Base-by-base conservation (phyloP, 805 yeast species). In the Saccharomycopsis amapae region DNA sequence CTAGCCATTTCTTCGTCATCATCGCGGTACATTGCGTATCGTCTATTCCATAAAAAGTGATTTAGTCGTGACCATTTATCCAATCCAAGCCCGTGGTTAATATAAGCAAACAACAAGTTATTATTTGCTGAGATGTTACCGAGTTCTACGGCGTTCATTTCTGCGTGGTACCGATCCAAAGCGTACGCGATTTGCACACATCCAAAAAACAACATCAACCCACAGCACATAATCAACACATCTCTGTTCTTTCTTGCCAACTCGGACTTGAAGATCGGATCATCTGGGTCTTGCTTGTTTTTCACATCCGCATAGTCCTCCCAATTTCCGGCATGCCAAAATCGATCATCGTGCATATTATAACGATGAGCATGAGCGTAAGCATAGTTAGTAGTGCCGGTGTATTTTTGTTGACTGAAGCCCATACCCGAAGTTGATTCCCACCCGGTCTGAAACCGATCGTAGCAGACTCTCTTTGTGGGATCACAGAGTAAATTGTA, bases 321-420 rank as follows among this genome's bases (percentile, higher is more conserved):
- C 77, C 77, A 72, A 1, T 71, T 71, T 2, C 71, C 75, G 7
- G 76, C 76, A 30, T 60, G 65, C 73, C 75, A 70, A 56, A 70
- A 71, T 34, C 60, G 61, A 44, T 71, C 55, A 38, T 51, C 53
- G 6, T 33, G 32, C 4, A 24, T 25, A 22, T 48, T 30, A 24
- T 48, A 48, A 12, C 42, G 17, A 10, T 25, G 20, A 3, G 32
- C 5, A 28, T 42, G 32, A 7, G 17, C 20, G 30, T 40, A 40
- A 3, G 31, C 18, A 26, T 30, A 20, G 23, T 26, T 22, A 19
- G 15, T 24, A 5, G 41, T 18, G 6, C 43, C 45, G 5, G 45
- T 5, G 26, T 20, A 10, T 6, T 9, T 15, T 23, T 10, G 7
- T 12, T 12, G 9, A 6, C 33, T 24, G 10, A 23, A 26, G 9